Evolutionary conservation across 179 eudicot genomes (phyloP).

Genomic region (Drosera spatulata): DNA sequence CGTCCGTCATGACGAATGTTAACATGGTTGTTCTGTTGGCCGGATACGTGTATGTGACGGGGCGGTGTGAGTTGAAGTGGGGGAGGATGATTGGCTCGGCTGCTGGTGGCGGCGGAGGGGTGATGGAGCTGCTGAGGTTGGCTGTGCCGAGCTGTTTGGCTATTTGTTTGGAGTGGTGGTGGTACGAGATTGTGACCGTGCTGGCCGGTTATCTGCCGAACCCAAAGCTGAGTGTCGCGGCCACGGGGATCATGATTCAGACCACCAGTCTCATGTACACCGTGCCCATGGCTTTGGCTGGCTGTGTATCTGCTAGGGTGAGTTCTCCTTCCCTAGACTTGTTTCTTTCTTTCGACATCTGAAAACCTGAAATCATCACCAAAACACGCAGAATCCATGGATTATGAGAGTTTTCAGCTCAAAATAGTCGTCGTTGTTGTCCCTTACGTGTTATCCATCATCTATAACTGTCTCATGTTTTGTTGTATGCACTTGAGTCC

Average conservation of each 20-base stretch:
- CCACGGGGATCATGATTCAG: slow-evolving; percentile 80
- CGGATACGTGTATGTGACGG: slow-evolving; percentile 44
- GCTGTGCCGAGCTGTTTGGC: slow-evolving; percentile 79
- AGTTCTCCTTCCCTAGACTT: slow-evolving; percentile 1
- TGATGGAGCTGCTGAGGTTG: slow-evolving; percentile 39
- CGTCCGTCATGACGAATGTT: slow-evolving; percentile 62
- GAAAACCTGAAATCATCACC: no score
- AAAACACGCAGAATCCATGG: no score
- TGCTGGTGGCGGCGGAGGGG: slow-evolving; percentile 16
- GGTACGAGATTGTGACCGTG: slow-evolving; percentile 92
- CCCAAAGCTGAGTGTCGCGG: slow-evolving; percentile 72
- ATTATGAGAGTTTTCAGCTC: no score
- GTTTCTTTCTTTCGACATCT: no score
- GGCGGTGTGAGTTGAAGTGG: slow-evolving; percentile 27
- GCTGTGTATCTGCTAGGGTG: slow-evolving; percentile 95
- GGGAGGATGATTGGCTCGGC: slow-evolving; percentile 13
- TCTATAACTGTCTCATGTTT: no score
- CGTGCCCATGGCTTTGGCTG: slow-evolving; percentile 93
- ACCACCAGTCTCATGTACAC: slow-evolving; percentile 89
- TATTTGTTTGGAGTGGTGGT: slow-evolving; percentile 97
- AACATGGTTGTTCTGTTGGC: slow-evolving; percentile 64
- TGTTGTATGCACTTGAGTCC: no score
- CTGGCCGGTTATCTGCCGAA: slow-evolving; percentile 68
- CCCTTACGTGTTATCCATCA: no score
- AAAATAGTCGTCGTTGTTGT: no score